Base-by-base conservation (phyloP, 139 green algal species). In the Raphidocelis subcapitata region DNA sequence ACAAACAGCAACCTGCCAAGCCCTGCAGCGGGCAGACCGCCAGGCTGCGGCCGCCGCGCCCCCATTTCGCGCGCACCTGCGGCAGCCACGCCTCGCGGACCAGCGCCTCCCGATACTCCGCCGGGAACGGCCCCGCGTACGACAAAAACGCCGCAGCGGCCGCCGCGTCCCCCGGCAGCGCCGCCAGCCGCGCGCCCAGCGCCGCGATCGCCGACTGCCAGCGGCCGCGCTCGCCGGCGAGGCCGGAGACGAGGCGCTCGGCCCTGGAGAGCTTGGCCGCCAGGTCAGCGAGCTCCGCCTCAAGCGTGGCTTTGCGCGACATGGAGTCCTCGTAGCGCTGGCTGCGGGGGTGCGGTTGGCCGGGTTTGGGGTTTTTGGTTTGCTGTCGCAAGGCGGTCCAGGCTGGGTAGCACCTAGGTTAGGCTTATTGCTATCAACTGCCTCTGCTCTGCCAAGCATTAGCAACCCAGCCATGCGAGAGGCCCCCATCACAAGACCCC, bases 111-210 rank as follows among this genome's bases (percentile, higher is more conserved):
- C 93, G 77, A 81, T 93, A 92, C 33, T 84, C 73, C 55, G 89
- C 90, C 65, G 90, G 92, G 85, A 98, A 98, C 3, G 92, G 87
- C 3, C 89, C 90, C 3, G 88, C 90, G 79, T 98, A 98, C 0
- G 83, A 89, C 32, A 97, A 86, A 85, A 98, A 98, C 5, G 89
- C 80, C 2, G 91, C 76, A 3, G 89, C 82, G 26, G 97, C 75
- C 60, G 96, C 75, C 26, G 89, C 84, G 63, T 97, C 90, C 23
- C 93, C 93, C 3, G 92, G 74, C 55, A 88, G 69, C 54, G 77
- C 74, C 15, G 73, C 76, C 82, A 90, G 84, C 65, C 82, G 65
- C 1, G 15, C 26, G 21, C 88, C 76, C 68, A 97, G 89, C 18
- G 86, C 47, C 33, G 79, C 63, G 59, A 98, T 95, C 72, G 87